phyloP scores from a whole-genome alignment of 805 yeast species.

The Candida taoyuanica region DNA sequence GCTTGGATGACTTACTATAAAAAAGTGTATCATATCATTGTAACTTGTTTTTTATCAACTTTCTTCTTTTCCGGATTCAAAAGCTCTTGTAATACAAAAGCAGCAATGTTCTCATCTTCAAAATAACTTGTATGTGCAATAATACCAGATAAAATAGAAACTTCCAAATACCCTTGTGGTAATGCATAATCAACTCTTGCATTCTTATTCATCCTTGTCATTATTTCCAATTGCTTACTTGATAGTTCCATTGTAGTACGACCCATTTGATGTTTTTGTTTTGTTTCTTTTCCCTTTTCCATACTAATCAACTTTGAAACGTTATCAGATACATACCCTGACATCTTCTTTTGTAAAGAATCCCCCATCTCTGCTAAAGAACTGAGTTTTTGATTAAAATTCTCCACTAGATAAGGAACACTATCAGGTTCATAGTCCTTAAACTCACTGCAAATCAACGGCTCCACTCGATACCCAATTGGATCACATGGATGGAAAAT shows the following conservation, averaged over 20 bases:
- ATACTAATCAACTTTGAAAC: constrained; percentile 9
- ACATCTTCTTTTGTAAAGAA: constrained; percentile 12
- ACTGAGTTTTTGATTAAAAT: constrained; percentile 35
- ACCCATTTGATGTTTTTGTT: constrained; percentile 10
- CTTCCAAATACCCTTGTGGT: constrained; percentile 73
- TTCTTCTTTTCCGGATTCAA: too few species aligned
- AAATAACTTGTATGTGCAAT: constrained; percentile 88
- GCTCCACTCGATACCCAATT: constrained; percentile 85
- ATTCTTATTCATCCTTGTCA: constrained; percentile 53
- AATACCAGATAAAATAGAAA: constrained; percentile 73
- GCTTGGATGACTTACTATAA: constrained; percentile 57
- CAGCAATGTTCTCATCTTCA: constrained; percentile 81
- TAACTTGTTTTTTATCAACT: not conserved
- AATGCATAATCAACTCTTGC: constrained; percentile 82
- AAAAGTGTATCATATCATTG: not conserved
- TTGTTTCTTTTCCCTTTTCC: constrained; percentile 12
- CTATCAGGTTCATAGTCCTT: constrained; percentile 48
- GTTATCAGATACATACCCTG: constrained; percentile 10
- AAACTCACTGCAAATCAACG: constrained; percentile 53
- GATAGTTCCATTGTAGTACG: constrained; percentile 23
- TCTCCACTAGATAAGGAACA: constrained; percentile 48
- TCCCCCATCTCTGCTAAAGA: constrained; percentile 35
- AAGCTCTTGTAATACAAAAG: constrained; percentile 65
- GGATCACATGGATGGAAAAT: constrained; percentile 91
- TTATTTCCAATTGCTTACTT: constrained; percentile 30